Conservation (phyloP, 2,329 filamentous ascomycete genomes). For the Fusarium buharicum region DNA sequence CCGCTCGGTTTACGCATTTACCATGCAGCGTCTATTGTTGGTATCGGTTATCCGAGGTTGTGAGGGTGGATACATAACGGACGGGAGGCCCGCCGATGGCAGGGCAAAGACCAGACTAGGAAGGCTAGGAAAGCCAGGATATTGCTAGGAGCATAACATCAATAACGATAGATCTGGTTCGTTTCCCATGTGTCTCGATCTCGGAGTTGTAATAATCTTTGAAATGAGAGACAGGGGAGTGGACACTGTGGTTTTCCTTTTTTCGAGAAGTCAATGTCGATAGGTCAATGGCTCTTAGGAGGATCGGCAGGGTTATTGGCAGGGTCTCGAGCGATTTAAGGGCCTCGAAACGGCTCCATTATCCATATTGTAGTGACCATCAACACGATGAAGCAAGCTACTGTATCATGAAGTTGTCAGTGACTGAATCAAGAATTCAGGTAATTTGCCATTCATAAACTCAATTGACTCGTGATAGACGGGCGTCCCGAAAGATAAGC, state of each 20-base stretch:
- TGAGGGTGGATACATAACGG: constrained; percentile 3
- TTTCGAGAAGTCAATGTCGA: constrained; percentile 24
- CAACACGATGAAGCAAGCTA: constrained; percentile 5
- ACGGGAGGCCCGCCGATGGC: constrained; percentile 5
- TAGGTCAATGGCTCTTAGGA: constrained; percentile 40
- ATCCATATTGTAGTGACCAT: background rate
- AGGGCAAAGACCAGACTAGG: background rate
- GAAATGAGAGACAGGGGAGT: constrained; percentile 30
- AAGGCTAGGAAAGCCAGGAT: background rate
- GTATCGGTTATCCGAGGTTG: constrained; percentile 29
- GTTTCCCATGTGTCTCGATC: constrained; percentile 15
- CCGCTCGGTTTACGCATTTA: constrained; percentile 29
- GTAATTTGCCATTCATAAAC: constrained; percentile 1
- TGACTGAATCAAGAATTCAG: constrained; percentile 1
- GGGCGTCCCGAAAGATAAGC: constrained; percentile 40
- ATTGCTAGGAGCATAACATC: constrained; percentile 2
- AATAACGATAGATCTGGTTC: constrained; percentile 28
- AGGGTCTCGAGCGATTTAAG: constrained; percentile 34
- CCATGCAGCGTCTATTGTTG: constrained; percentile 25
- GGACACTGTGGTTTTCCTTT: constrained; percentile 21
- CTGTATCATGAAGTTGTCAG: constrained; percentile 1
- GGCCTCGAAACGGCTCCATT: constrained; percentile 7
- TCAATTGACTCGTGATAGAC: constrained; percentile 23
- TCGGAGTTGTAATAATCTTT: constrained; percentile 27
- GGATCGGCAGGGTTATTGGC: constrained; percentile 36